phyloP scores from a whole-genome alignment of 352 stramenopile genomes.

The Phytophthora pistaciae region DNA sequence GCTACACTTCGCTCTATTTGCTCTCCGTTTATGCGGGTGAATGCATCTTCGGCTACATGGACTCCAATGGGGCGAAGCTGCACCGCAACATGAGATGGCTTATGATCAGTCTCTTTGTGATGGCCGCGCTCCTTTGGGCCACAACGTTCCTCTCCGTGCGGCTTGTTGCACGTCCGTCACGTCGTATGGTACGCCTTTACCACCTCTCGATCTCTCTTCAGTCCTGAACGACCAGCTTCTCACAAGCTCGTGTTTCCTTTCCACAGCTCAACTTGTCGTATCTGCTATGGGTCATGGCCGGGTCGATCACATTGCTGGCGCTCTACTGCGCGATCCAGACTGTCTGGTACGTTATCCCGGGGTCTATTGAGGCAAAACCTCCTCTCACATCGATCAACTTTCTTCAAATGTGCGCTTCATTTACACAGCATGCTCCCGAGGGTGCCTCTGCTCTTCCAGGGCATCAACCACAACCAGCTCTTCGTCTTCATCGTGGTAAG shows the following conservation, averaged over 20 bases:
- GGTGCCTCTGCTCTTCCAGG: slow-evolving; percentile 72
- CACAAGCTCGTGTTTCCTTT: slow-evolving; percentile 4
- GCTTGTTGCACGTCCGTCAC: slow-evolving; percentile 68
- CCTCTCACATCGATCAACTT: not conserved
- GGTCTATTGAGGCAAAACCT: not conserved
- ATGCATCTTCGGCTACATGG: slow-evolving; percentile 75
- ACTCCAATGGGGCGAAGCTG: slow-evolving; percentile 61
- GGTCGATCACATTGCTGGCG: slow-evolving; percentile 66
- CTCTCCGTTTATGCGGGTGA: slow-evolving; percentile 69
- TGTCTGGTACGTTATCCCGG: slow-evolving; percentile 53
- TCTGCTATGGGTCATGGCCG: slow-evolving; percentile 78
- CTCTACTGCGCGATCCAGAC: slow-evolving; percentile 70
- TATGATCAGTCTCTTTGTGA: slow-evolving; percentile 45
- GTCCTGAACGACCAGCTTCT: not conserved
- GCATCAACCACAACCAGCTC: slow-evolving; percentile 86
- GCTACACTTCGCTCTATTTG: slow-evolving; percentile 94
- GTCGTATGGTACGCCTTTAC: slow-evolving; percentile 64
- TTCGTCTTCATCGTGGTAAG: slow-evolving; percentile 85
- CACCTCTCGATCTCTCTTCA: not conserved
- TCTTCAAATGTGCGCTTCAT: not conserved
- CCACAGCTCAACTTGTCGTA: slow-evolving; percentile 81
- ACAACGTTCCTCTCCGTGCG: slow-evolving; percentile 67
- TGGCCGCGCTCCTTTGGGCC: slow-evolving; percentile 53
- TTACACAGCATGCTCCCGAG: slow-evolving; percentile 63
- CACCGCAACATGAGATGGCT: slow-evolving; percentile 78